Evolutionary conservation across 352 stramenopile species (phyloP).

Genomic region (Halophytophthora polymorphica): DNA sequence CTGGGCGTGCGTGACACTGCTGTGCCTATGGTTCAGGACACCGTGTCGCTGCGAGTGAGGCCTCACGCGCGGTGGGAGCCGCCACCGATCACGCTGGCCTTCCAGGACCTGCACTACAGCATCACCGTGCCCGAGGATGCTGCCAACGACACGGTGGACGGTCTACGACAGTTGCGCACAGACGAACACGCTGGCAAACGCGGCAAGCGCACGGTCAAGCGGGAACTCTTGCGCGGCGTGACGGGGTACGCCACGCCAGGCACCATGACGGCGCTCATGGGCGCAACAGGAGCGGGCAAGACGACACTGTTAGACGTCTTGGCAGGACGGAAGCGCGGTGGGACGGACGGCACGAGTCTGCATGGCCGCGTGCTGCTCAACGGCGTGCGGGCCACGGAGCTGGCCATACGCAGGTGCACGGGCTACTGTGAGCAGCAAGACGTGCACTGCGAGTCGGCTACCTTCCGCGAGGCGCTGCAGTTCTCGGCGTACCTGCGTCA

Average conservation of each 20-base stretch:
- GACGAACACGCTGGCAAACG: constrained; percentile 40
- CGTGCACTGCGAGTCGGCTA: constrained; percentile 83
- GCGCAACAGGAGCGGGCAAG: constrained; percentile 73
- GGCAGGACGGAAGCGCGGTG: constrained; percentile 86
- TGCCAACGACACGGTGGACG: constrained; percentile 11
- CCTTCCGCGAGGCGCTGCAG: constrained; percentile 85
- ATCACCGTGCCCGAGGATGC: constrained; percentile 19
- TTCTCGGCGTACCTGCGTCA: constrained; percentile 87
- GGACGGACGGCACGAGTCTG: constrained; percentile 11
- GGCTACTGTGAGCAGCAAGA: constrained; percentile 86
- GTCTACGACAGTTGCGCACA: constrained; percentile 28
- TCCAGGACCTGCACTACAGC: constrained; percentile 41
- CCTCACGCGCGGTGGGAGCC: constrained; percentile 21
- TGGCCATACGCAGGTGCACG: constrained; percentile 43
- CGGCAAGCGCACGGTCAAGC: constrained; percentile 38
- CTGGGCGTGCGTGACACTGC: constrained; percentile 16
- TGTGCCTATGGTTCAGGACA: constrained; percentile 1
- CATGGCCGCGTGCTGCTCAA: constrained; percentile 76
- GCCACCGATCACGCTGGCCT: constrained; percentile 36
- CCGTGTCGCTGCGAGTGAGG: constrained; percentile 18
- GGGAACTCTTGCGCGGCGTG: constrained; percentile 74
- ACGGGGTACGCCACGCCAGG: constrained; percentile 72
- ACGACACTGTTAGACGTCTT: constrained; percentile 93
- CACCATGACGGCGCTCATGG: constrained; percentile 89
- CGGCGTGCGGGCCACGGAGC: constrained; percentile 73